Evolutionary conservation across 257 asterid species (phyloP).

Genomic region (Solanum appendiculatum): DNA sequence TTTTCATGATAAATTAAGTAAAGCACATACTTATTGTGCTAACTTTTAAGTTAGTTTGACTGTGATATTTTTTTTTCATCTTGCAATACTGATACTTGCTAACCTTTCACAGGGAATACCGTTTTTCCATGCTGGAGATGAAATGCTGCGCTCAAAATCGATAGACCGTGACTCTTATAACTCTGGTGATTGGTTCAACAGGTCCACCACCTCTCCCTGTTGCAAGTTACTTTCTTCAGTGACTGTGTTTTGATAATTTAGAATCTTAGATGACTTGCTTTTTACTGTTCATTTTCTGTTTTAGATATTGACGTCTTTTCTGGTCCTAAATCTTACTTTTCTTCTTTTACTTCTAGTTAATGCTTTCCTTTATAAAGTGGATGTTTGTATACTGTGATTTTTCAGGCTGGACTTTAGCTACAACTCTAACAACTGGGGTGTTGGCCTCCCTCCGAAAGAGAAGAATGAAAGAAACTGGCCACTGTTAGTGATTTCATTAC

Average conservation of each 20-base stretch:
- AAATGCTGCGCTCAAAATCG: conserved; percentile 92
- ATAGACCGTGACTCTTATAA: conserved; percentile 95
- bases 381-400: not conserved
- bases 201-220: conserved; percentile 26
- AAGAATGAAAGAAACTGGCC: conserved; percentile 87
- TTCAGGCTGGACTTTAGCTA: conserved; percentile 93
- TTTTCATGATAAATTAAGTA: not conserved
- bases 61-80: not conserved
- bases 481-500: conserved; percentile 40
- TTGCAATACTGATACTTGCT: not conserved
- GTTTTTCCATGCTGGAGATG: conserved; percentile 95
- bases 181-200: conserved; percentile 99
- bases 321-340: not conserved
- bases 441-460: conserved; percentile 87
- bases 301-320: not conserved
- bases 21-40: not conserved
- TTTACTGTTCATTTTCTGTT: not conserved
- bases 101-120: conserved; percentile 64
- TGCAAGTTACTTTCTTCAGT: conserved; percentile 1
- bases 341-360: not conserved
- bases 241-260: not conserved
- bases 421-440: conserved; percentile 86
- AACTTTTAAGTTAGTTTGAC: not conserved
- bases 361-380: not conserved
- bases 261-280: not conserved